Percentiles rank a stretch among this genome's conserved stretches.
Evolutionary conservation across 805 yeast genomes (phyloP).

Genomic region (Spathaspora sp.): DNA sequence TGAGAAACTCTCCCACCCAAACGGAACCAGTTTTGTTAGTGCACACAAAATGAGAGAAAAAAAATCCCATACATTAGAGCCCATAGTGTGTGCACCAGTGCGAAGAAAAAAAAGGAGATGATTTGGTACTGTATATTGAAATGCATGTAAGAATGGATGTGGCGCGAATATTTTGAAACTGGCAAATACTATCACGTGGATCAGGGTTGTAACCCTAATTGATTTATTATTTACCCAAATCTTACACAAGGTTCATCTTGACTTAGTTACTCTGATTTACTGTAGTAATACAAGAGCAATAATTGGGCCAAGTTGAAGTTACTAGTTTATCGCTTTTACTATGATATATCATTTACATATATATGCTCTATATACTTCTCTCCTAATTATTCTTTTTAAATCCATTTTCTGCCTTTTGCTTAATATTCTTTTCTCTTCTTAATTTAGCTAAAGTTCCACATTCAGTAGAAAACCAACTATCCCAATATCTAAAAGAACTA

Average conservation of each 20-base stretch:
- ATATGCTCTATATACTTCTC: not conserved
- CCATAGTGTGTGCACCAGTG: not conserved
- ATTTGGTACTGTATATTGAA: not conserved
- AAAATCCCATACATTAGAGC: not conserved
- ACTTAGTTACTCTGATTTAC: too few relatives aligned
- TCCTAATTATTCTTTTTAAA: constrained; percentile 1
- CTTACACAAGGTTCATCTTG: too few relatives aligned
- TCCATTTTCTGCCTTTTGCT: constrained; percentile 37
- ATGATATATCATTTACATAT: not conserved
- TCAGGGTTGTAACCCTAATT: not conserved
- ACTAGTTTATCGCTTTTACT: too few relatives aligned
- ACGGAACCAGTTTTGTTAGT: not conserved
- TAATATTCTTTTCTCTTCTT: constrained; percentile 66
- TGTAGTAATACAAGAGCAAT: too few relatives aligned
- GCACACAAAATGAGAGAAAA: too few relatives aligned
- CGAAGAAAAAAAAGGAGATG: not conserved
- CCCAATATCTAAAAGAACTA: constrained; percentile 96
- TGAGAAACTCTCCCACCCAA: not conserved
- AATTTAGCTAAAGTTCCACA: constrained; percentile 79
- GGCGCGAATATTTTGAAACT: not conserved
- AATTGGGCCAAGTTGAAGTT: too few relatives aligned
- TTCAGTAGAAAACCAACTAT: constrained; percentile 81
- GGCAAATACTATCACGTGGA: not conserved
- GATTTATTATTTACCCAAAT: not conserved
- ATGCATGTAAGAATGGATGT: not conserved